These are phyloP conservation scores for Lanmaoa pseudosensibilis DNA, from an alignment of 768 basidiomycete species.

Conservation along the genomic window DNA sequence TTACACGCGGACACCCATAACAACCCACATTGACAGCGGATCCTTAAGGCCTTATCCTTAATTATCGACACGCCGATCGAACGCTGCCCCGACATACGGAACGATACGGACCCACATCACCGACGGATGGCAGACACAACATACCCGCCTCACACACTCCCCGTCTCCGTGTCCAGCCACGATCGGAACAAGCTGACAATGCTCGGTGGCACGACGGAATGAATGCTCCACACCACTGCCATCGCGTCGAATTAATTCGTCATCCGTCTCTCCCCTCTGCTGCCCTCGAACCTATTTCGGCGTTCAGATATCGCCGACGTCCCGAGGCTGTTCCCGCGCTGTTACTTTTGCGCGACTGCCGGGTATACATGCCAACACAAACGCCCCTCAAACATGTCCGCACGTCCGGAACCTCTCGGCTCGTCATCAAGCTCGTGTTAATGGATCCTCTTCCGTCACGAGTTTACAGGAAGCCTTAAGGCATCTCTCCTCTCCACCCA, in stretches of 20 bases:
- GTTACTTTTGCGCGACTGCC: neutral
- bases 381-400: slow-evolving; percentile 7
- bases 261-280: neutral
- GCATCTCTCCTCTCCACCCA: neutral
- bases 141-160: neutral
- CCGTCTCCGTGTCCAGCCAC: neutral
- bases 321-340: neutral
- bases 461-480: neutral
- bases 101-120: slow-evolving; percentile 10
- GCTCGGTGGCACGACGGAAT: slow-evolving; percentile 1
- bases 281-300: slow-evolving; percentile 1
- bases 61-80: slow-evolving; percentile 1
- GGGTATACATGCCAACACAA: slow-evolving; percentile 1
- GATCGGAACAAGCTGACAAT: slow-evolving; percentile 9
- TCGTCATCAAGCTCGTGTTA: neutral
- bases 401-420: slow-evolving; percentile 1
- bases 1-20: slow-evolving; percentile 10
- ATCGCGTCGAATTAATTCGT: neutral
- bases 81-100: slow-evolving; percentile 2
- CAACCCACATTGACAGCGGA: slow-evolving; percentile 15
- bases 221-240: neutral
- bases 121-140: neutral
- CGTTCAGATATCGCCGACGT: neutral
- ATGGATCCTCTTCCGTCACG: neutral
- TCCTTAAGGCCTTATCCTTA: slow-evolving; percentile 5